These are phyloP conservation scores for Tuber microsphaerosporum DNA, from an alignment of 495 filamentous ascomycete genomes.

Conservation along the genomic window DNA sequence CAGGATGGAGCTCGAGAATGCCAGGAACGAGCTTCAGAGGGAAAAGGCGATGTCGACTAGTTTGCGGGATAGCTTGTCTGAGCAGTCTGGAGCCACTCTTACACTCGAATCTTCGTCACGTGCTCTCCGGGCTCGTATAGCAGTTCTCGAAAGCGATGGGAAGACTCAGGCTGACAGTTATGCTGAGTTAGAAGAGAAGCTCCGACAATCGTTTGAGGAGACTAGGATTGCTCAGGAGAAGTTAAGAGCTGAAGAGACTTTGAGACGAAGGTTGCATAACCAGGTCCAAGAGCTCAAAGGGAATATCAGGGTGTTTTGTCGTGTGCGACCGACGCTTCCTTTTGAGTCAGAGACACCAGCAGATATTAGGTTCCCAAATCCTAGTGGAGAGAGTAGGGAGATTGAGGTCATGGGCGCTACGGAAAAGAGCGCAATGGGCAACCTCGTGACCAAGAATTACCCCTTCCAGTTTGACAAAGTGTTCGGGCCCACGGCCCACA, in stretches of 20 bases:
- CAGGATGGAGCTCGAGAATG: conserved; percentile 46
- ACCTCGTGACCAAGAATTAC: conserved; percentile 63
- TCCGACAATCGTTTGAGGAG: conserved; percentile 66
- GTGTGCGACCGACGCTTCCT: conserved; percentile 73
- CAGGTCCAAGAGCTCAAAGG: conserved; percentile 98
- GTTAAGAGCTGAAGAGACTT: conserved; percentile 80
- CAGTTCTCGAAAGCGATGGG: conserved; percentile 79
- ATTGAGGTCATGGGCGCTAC: conserved; percentile 75
- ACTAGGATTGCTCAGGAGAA: conserved; percentile 69
- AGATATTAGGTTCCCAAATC: conserved; percentile 70
- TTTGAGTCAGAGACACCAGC: conserved; percentile 51
- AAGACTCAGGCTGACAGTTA: conserved; percentile 78
- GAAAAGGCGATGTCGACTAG: conserved; percentile 53
- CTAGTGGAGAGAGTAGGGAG: conserved; percentile 69
- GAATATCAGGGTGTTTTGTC: conserved; percentile 96
- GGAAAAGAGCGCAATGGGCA: conserved; percentile 75
- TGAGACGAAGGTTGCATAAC: conserved; percentile 88
- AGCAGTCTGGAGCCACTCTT: conserved; percentile 55
- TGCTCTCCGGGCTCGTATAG: conserved; percentile 67
- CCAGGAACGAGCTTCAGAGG: conserved; percentile 57
- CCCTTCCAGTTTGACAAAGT: conserved; percentile 91
- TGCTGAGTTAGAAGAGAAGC: conserved; percentile 63
- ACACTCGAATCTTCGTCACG: conserved; percentile 66
- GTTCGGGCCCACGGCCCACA: conserved; percentile 68
- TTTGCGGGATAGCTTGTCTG: conserved; percentile 57